Base-by-base conservation (phyloP, 2,329 filamentous ascomycete species). In the Scytalidium lignicola region DNA sequence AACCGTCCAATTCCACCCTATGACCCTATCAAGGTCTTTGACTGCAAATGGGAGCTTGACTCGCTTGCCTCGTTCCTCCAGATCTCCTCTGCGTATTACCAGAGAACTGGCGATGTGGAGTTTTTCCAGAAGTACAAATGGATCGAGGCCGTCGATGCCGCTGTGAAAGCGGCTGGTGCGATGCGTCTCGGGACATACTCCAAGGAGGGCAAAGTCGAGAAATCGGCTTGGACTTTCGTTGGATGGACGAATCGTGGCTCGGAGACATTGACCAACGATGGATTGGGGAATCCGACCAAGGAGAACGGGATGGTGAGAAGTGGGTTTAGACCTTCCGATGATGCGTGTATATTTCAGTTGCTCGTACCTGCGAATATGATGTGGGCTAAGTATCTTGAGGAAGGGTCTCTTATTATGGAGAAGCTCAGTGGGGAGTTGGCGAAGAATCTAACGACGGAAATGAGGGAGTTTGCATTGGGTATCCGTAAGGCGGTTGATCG, bases 31-130 rank as follows among this genome's bases (percentile, higher is more conserved):
- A 73, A 84, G 43, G 90, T 96, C 1, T 96, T 93, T 62, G 92
- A 96, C 67, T 96, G 91, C 78, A 96, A 96, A 68, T 96, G 93
- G 69, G 91, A 96, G 69, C 82, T 96, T 41, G 91, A 96, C 70
- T 92, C 88, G 12, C 77, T 96, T 2, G 89, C 91, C 1, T 84
- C 89, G 32, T 96, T 96, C 67, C 75, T 96, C 9, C 82, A 88
- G 39, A 74, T 96, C 6, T 84, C 82, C 1, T 85, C 88, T 55
- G 82, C 92, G 59, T 96, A 95, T 72, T 80, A 87, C 70, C 74
- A 80, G 18, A 75, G 79, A 52, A 95, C 90, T 0, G 75, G 76
- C 1, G 90, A 90, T 19, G 77, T 74, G 0, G 77, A 75, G 50
- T 89, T 89, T 51, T 96, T 95, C 64, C 71, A 87, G 46, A 85